Conservation (phyloP, 148 eudicot genomes). For the Chenopodium suecicum region DNA sequence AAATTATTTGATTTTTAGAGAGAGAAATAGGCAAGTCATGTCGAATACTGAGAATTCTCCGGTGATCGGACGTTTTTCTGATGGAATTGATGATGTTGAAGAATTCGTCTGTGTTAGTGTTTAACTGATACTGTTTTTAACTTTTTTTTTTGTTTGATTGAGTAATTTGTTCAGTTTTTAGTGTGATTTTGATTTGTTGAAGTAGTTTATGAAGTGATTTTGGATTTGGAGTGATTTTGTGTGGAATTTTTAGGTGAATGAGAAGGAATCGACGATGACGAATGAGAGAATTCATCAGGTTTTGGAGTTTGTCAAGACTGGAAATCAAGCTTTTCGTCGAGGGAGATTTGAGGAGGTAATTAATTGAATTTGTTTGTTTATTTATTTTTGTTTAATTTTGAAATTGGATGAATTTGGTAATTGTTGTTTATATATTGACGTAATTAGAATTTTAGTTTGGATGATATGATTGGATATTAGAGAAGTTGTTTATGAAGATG, state of each 20-base stretch:
- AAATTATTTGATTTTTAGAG: neutral
- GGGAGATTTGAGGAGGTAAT: constrained; percentile 59
- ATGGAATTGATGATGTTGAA: constrained; percentile 72
- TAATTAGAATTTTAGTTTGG: too few relatives aligned
- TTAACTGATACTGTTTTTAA: neutral
- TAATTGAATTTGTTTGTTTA: neutral
- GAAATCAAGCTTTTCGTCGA: constrained; percentile 68
- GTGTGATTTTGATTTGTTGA: neutral
- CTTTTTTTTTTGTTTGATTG: too few relatives aligned
- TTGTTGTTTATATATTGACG: neutral
- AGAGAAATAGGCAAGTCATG: constrained; percentile 24
- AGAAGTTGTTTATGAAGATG: neutral
- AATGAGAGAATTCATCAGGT: constrained; percentile 53
- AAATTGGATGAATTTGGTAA: neutral
- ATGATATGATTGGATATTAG: too few relatives aligned
- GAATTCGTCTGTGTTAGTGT: constrained; percentile 64
- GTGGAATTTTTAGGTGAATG: constrained; percentile 40
- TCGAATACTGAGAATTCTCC: constrained; percentile 26
- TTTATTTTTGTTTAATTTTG: neutral
- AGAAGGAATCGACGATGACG: constrained; percentile 52
- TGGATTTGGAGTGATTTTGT: neutral
- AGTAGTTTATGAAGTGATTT: neutral
- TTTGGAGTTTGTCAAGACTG: constrained; percentile 56
- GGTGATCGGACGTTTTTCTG: constrained; percentile 33
- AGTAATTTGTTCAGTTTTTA: neutral